phyloP scores from a whole-genome alignment of 805 yeast genomes.

The Pichia deserticola region DNA sequence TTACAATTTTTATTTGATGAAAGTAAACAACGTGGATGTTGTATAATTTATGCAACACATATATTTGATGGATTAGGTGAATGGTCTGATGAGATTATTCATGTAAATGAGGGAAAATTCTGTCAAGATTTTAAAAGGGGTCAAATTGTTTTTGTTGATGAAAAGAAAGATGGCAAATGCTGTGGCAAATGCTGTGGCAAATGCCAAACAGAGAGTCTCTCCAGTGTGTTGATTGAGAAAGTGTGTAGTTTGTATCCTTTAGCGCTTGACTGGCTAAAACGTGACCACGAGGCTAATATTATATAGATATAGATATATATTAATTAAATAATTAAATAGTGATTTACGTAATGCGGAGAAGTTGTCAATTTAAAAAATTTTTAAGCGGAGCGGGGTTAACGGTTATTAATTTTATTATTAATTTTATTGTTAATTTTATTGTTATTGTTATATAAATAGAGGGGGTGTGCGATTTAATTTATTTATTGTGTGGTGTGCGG shows the following conservation, averaged over 20 bases:
- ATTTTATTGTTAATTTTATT: too few relatives aligned
- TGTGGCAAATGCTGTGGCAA: too few relatives aligned
- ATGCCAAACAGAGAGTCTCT: too few relatives aligned
- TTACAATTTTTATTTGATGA: constrained; percentile 67
- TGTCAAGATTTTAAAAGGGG: constrained; percentile 30
- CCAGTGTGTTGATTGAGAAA: constrained; percentile 24
- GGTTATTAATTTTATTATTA: too few relatives aligned
- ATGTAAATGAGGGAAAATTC: constrained; percentile 61
- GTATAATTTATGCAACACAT: constrained; percentile 90
- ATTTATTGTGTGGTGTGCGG: too few relatives aligned
- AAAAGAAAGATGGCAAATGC: too few relatives aligned
- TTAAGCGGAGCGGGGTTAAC: too few relatives aligned
- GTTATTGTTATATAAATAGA: too few relatives aligned
- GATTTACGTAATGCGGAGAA: too few relatives aligned
- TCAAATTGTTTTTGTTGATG: constrained; percentile 29
- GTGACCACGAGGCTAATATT: background rate
- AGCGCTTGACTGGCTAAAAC: constrained; percentile 56
- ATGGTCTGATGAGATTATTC: constrained; percentile 85
- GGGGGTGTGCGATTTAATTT: too few relatives aligned
- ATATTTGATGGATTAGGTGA: constrained; percentile 89
- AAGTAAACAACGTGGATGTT: constrained; percentile 58
- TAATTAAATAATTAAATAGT: too few relatives aligned
- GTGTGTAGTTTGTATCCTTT: constrained; percentile 60
- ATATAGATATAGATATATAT: background rate
- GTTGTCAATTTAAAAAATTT: too few relatives aligned